Conservation (phyloP, 495 filamentous ascomycete species). For the Penicillium turbatum region DNA sequence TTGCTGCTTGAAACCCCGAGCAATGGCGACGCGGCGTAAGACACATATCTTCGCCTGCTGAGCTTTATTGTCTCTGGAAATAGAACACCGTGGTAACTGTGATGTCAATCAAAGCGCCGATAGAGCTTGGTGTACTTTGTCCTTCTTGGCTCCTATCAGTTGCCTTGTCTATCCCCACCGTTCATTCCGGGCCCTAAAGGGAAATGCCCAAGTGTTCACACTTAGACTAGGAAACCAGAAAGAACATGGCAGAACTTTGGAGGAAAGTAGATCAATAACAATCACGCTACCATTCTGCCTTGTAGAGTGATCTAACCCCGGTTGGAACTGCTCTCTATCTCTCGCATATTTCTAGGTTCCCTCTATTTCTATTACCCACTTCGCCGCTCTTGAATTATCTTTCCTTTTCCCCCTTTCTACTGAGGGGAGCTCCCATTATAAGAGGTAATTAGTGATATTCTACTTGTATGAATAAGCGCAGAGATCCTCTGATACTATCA, state of each 20-base stretch:
- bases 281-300: constrained; percentile 6
- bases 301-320: constrained; percentile 4
- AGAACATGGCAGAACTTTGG: constrained; percentile 4
- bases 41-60: constrained; percentile 14
- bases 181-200: constrained; percentile 16
- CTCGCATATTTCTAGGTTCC: background rate
- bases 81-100: constrained; percentile 13
- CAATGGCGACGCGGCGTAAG: constrained; percentile 10
- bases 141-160: constrained; percentile 17
- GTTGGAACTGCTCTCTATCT: background rate
- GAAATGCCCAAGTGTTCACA: constrained; percentile 3
- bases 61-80: constrained; percentile 16
- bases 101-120: constrained; percentile 6
- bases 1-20: constrained; percentile 15
- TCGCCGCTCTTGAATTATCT: background rate
- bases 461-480: background rate
- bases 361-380: constrained; percentile 6
- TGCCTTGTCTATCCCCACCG: constrained; percentile 5
- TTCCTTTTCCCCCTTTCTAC: constrained; percentile 1
- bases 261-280: background rate
- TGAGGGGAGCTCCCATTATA: background rate
- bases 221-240: background rate
- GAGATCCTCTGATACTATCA: background rate
- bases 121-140: constrained; percentile 11
- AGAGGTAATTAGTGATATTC: background rate